phyloP scores from a whole-genome alignment of 805 yeast genomes.

The Pichia heedii region DNA sequence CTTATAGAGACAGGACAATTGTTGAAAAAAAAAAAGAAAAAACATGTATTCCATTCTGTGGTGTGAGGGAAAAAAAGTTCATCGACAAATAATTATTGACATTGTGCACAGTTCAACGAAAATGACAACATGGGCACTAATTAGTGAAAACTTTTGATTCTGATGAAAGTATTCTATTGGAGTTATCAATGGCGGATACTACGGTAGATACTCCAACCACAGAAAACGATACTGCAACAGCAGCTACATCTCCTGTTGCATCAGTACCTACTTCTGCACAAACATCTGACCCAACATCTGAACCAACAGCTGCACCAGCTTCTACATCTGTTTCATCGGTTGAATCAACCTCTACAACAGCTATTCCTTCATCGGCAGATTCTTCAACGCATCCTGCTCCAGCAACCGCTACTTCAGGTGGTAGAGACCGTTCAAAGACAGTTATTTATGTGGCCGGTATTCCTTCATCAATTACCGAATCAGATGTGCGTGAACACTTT shows the following conservation, averaged over 20 bases:
- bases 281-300: background rate
- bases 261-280: conserved; percentile 26
- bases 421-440: conserved; percentile 66
- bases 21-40: too few relatives aligned
- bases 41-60: too few relatives aligned
- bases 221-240: background rate
- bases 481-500: conserved; percentile 51
- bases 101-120: too few relatives aligned
- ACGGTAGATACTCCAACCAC: too few relatives aligned
- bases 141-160: too few relatives aligned
- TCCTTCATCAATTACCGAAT: conserved; percentile 57
- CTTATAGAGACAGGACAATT: too few relatives aligned
- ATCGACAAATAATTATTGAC: too few relatives aligned
- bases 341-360: background rate
- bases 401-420: conserved; percentile 42
- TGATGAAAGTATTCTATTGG: too few relatives aligned
- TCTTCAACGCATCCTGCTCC: too few relatives aligned
- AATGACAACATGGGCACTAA: too few relatives aligned
- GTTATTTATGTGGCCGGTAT: conserved; percentile 73
- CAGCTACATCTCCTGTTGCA: background rate
- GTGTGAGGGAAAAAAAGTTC: too few relatives aligned
- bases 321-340: background rate
- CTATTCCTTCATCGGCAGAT: background rate
- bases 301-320: background rate
- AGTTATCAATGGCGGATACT: too few relatives aligned